A percentile compares a stretch with the other conserved stretches of the same genome.
phyloP scores from a whole-genome alignment of 2,329 filamentous ascomycete species.

The Venturia asperata region DNA sequence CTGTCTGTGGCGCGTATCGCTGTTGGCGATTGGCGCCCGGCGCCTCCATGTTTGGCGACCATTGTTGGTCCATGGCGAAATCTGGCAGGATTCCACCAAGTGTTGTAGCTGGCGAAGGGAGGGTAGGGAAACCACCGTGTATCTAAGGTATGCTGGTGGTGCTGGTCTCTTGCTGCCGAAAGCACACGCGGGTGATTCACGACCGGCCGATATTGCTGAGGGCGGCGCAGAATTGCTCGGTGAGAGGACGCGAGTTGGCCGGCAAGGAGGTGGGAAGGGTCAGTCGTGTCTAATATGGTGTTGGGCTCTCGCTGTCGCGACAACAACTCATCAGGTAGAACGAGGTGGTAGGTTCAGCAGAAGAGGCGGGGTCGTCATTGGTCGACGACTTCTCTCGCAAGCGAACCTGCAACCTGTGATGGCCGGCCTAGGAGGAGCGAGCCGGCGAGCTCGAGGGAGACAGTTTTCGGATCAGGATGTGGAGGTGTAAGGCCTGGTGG shows the following conservation, averaged over 20 bases:
- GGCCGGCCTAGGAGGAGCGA: not conserved
- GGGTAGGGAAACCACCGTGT: not conserved
- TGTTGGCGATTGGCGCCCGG: slow-evolving; percentile 22
- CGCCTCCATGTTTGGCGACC: slow-evolving; percentile 32
- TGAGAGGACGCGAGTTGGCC: not conserved
- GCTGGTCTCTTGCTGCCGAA: not conserved
- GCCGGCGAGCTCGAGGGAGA: slow-evolving; percentile 1
- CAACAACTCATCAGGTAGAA: slow-evolving; percentile 2
- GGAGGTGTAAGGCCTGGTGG: not conserved
- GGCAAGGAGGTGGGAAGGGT: not conserved
- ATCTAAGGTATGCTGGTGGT: not conserved
- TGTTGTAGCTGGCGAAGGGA: not conserved
- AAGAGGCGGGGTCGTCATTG: slow-evolving; percentile 9
- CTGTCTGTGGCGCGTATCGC: slow-evolving; percentile 19
- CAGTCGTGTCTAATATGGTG: not conserved
- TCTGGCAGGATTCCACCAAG: not conserved
- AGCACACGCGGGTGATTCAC: not conserved
- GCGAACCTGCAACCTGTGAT: not conserved
- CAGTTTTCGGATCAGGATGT: not conserved
- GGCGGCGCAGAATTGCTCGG: not conserved
- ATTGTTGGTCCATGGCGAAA: slow-evolving; percentile 29
- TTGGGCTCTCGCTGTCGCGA: slow-evolving; percentile 2
- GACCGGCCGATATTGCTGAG: not conserved
- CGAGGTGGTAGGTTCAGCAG: not conserved
- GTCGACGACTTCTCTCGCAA: not conserved